These are phyloP conservation scores for Helotiales sp. DNA, from an alignment of 2,329 filamentous ascomycete species.

Conservation along the genomic window DNA sequence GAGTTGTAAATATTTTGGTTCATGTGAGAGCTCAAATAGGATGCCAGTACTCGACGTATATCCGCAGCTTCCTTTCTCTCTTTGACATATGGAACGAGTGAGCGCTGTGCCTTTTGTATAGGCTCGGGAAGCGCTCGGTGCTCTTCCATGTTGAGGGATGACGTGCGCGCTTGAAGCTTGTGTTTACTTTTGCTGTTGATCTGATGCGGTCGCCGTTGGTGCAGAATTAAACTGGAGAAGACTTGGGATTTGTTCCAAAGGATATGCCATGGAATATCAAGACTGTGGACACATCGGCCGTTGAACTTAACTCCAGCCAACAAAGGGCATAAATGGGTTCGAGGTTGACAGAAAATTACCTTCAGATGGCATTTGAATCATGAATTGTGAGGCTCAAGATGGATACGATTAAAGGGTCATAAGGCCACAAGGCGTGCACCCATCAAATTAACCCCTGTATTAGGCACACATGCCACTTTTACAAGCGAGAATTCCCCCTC, in stretches of 20 bases:
- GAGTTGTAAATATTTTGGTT: conserved; percentile 45
- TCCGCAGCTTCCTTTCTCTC: conserved; percentile 61
- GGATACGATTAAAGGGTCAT: no score
- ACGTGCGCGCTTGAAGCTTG: conserved; percentile 8
- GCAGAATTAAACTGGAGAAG: background rate
- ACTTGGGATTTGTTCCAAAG: background rate
- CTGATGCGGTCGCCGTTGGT: background rate
- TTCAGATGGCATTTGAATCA: no score
- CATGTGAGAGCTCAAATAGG: conserved; percentile 57
- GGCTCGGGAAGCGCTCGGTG: conserved; percentile 42
- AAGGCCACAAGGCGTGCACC: no score
- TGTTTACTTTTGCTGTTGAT: conserved; percentile 16
- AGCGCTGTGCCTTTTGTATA: conserved; percentile 48
- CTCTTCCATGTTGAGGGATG: conserved; percentile 31
- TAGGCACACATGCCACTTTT: no score
- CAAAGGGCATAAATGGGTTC: no score
- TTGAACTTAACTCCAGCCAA: no score
- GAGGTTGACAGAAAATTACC: no score
- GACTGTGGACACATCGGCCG: no score
- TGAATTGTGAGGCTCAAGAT: no score
- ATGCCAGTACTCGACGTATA: conserved; percentile 59
- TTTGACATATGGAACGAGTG: conserved; percentile 59
- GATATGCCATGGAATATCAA: background rate
- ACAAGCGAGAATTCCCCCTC: no score
- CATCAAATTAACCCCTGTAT: no score